These are phyloP conservation scores for Trametes punicea DNA, from an alignment of 768 basidiomycete genomes.

Conservation along the genomic window DNA sequence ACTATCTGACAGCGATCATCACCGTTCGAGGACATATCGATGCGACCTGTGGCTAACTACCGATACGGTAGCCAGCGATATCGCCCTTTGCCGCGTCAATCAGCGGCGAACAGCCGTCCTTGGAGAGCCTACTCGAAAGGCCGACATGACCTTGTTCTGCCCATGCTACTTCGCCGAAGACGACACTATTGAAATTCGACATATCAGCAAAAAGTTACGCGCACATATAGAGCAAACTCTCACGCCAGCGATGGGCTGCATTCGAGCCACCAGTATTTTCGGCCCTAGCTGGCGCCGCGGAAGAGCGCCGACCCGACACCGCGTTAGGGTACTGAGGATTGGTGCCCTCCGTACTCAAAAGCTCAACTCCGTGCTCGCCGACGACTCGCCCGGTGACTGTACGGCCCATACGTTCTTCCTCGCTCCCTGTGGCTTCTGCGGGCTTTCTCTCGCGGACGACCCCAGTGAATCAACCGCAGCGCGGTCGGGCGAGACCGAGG, in stretches of 20 bases:
- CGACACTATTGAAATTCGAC: too few species aligned
- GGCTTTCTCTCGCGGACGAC: not conserved
- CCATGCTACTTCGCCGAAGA: too few species aligned
- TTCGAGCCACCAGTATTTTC: not conserved
- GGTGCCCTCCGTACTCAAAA: constrained; percentile 6
- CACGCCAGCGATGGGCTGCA: not conserved
- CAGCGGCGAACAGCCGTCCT: not conserved
- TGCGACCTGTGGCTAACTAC: not conserved
- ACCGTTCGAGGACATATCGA: constrained; percentile 1
- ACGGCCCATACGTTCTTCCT: constrained; percentile 19
- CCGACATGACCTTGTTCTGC: too few species aligned
- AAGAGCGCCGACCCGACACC: not conserved
- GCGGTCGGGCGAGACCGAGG: constrained; percentile 9
- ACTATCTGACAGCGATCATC: constrained; percentile 13
- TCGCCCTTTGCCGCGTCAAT: not conserved
- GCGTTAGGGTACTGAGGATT: not conserved
- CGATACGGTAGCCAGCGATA: not conserved
- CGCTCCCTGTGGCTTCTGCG: not conserved
- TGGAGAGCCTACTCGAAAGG: not conserved
- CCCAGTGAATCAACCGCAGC: not conserved
- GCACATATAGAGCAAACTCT: not conserved
- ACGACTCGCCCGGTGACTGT: constrained; percentile 4
- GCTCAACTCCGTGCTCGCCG: constrained; percentile 14
- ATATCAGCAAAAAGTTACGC: too few species aligned
- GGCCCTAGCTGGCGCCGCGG: constrained; percentile 2